Percentiles rank a stretch among this genome's conserved stretches.
phyloP scores from a whole-genome alignment of 2,329 filamentous ascomycete species.

The Aspergillus sclerotialis region DNA sequence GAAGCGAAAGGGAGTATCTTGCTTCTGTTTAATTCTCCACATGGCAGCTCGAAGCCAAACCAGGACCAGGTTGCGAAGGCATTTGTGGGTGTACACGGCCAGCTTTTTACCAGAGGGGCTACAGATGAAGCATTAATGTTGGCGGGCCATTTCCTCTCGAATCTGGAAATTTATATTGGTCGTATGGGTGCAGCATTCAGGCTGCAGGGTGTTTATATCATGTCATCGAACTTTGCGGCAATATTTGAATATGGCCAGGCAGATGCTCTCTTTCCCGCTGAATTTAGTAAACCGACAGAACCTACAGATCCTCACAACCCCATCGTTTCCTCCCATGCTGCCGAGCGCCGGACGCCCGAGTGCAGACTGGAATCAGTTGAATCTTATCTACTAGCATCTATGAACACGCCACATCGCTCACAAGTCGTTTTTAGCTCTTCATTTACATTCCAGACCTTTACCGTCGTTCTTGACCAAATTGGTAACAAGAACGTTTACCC shows the following conservation, averaged over 20 bases:
- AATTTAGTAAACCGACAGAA: conserved; percentile 16
- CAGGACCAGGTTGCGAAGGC: conserved; percentile 36
- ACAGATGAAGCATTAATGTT: conserved; percentile 33
- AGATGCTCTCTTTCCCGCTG: conserved; percentile 21
- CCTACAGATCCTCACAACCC: conserved; percentile 3
- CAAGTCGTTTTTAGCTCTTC: conserved; percentile 28
- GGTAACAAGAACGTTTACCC: conserved; percentile 48
- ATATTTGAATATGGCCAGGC: conserved; percentile 49
- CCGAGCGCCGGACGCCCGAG: conserved; percentile 15
- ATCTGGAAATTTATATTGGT: conserved; percentile 44
- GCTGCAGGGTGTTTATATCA: conserved; percentile 49
- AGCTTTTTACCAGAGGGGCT: conserved; percentile 36
- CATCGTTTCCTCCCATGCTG: conserved; percentile 10
- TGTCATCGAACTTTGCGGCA: conserved; percentile 48
- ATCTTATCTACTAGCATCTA: conserved; percentile 8
- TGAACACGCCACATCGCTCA: conserved; percentile 11
- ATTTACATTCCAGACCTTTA: conserved; percentile 38
- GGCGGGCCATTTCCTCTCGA: conserved; percentile 34
- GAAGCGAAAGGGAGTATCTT: conserved; percentile 52
- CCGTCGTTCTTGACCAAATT: conserved; percentile 39
- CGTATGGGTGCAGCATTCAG: conserved; percentile 43
- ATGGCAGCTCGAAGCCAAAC: conserved; percentile 32
- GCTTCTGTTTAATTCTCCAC: conserved; percentile 47
- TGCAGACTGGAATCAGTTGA: conserved; percentile 8
- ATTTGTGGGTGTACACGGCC: conserved; percentile 49